Evolutionary conservation across 139 green algal species (phyloP).

Genomic region (Spirogloea muscicola): DNA sequence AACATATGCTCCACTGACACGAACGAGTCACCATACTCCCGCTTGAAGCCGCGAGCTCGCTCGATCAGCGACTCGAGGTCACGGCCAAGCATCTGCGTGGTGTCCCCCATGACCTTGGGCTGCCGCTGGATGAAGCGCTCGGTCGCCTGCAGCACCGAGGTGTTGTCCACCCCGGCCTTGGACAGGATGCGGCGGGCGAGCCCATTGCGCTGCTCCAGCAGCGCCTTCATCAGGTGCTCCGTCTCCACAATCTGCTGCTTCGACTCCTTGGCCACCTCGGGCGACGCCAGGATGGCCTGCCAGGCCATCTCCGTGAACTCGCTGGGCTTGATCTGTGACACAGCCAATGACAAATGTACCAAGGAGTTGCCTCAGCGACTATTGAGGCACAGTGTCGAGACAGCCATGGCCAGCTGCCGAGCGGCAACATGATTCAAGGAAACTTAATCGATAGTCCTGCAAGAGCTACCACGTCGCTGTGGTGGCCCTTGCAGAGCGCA

Average conservation of each 20-base stretch:
- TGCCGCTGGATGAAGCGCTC: conserved; percentile 76
- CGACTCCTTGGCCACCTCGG: conserved; percentile 74
- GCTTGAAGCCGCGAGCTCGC: conserved; percentile 62
- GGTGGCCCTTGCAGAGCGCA: no score
- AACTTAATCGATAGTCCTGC: no score
- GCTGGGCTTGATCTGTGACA: conserved; percentile 66
- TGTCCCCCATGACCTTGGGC: conserved; percentile 67
- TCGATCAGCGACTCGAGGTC: conserved; percentile 85
- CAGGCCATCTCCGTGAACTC: conserved; percentile 96
- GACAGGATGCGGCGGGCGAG: conserved; percentile 71
- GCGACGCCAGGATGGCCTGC: conserved; percentile 79
- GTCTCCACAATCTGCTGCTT: conserved; percentile 93
- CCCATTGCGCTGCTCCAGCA: conserved; percentile 94
- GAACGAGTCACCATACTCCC: conserved; percentile 71
- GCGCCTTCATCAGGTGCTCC: conserved; percentile 92
- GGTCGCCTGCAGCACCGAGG: conserved; percentile 68
- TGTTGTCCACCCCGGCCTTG: conserved; percentile 78
- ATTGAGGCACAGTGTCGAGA: no score
- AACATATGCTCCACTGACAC: conserved; percentile 93
- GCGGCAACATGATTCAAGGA: no score
- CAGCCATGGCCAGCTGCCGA: no score
- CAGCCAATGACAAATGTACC: no score
- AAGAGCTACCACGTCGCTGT: no score
- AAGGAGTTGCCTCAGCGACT: no score
- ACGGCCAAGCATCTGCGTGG: conserved; percentile 82